Evolutionary conservation across 169 alveolate species (phyloP).

Genomic region (Eimeria sp.): DNA sequence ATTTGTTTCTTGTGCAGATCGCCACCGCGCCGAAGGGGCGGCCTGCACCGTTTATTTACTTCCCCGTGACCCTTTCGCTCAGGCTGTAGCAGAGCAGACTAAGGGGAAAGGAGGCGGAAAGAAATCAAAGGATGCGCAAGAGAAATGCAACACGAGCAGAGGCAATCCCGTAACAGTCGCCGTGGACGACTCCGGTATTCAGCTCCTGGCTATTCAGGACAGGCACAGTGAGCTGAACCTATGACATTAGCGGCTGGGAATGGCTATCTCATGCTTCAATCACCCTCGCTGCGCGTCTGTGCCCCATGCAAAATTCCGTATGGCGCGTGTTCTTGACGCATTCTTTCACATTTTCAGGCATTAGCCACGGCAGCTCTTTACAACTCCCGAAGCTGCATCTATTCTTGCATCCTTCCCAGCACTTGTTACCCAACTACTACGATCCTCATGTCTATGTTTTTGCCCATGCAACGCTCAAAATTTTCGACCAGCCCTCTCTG

Average conservation of each 20-base stretch:
- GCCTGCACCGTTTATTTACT: conserved; percentile 80
- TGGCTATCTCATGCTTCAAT: not conserved
- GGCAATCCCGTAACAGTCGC: conserved; percentile 78
- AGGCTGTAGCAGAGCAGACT: conserved; percentile 34
- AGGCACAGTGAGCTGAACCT: conserved; percentile 76
- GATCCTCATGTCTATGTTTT: conserved; percentile 82
- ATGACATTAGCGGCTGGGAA: not conserved
- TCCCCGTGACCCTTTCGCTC: conserved; percentile 63
- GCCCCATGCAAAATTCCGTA: not conserved
- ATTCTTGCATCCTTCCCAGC: conserved; percentile 68
- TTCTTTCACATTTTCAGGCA: conserved; percentile 62
- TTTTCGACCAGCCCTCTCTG: conserved; percentile 66
- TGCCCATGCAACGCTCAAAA: conserved; percentile 68
- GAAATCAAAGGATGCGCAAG: conserved; percentile 6
- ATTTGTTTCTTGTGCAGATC: conserved; percentile 15
- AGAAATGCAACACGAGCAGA: conserved; percentile 42
- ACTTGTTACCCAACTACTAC: conserved; percentile 60
- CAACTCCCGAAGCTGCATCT: conserved; percentile 67
- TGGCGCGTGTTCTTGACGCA: not conserved
- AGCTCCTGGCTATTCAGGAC: conserved; percentile 73
- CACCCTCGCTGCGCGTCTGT: not conserved
- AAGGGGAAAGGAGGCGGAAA: conserved; percentile 70
- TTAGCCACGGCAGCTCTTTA: conserved; percentile 76
- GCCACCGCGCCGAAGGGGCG: conserved; percentile 77
- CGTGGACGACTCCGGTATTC: conserved; percentile 62